Evolutionary conservation across 179 eudicot genomes (phyloP), one percentile per base, ranked within the genome.

Genomic region (Carnegiea gigantea): DNA sequence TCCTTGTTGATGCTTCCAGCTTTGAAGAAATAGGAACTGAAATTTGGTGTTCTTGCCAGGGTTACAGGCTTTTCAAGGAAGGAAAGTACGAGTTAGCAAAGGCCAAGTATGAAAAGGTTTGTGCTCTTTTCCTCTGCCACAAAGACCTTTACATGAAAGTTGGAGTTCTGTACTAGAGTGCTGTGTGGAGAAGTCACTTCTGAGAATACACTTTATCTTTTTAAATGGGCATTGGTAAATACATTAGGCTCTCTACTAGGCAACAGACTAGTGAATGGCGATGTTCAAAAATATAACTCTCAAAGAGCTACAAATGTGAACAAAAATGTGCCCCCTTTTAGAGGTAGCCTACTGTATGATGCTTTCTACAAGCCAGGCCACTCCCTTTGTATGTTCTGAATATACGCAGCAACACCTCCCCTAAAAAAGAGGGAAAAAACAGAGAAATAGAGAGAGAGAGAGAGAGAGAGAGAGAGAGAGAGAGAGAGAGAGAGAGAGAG

Each of bases 1-100:
- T 73, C 74, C 43, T 33, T 65, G n/a, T 43, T 68, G 40, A 15
- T 80, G 28, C 23, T 15, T 30, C 54, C 60, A 43, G 77, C 68
- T 65, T 70, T 49, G 71, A 24, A 24, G 70, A 83, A 78, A 30
- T 49, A 38, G 59, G 30, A 72, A 53, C 53, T 70, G 67, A 67
- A 59, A 67, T 80, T 51, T 73, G 30, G 43, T 84, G 65, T 86
- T 70, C 67, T 76, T 85, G 88, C 76, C 93, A 94, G 99, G 98
- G 99, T 85, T 93, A 96, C 87, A 91, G 97, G 90, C 95, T 96
- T 76, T 96, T 96, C 88, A 94, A 96, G 88, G 99, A 96, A 89
- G 99, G 89, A 62, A 96, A 96, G 87, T 94, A 86, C 80, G 98
- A 89, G 84, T 89, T 96, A 77, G 99, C 98, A 15, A 96, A 93